phyloP scores from a whole-genome alignment of 202 grass and related monocot genomes.

The Elaeis oleifera region DNA sequence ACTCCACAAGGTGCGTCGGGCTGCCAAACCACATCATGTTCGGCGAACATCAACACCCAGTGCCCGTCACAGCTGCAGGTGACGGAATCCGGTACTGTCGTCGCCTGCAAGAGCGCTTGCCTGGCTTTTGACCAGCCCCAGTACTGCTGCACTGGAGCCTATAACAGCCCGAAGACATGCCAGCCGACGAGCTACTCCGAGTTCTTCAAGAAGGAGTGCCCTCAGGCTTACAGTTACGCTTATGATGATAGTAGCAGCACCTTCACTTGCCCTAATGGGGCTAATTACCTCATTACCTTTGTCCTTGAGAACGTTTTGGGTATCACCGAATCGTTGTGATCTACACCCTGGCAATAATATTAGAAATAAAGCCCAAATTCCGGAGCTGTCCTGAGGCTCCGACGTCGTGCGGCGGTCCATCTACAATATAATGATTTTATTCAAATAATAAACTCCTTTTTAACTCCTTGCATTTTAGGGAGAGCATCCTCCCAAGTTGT shows the following conservation, averaged over 20 bases:
- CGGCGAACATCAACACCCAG: conserved; percentile 40
- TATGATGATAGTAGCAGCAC: conserved; percentile 68
- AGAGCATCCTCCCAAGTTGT: no score
- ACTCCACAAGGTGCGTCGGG: not conserved
- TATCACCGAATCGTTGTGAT: no score
- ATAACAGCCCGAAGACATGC: conserved; percentile 41
- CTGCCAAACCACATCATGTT: conserved; percentile 21
- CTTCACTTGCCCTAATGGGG: conserved; percentile 50
- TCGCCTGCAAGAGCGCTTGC: conserved; percentile 82
- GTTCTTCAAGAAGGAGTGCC: conserved; percentile 66
- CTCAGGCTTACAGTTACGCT: conserved; percentile 75
- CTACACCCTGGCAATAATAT: no score
- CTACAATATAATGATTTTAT: no score
- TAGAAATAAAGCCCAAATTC: no score
- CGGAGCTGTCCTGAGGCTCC: no score
- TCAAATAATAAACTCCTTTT: no score
- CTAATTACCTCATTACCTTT: conserved; percentile 59
- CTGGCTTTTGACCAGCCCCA: conserved; percentile 38
- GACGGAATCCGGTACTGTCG: conserved; percentile 20
- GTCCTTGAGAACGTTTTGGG: conserved; percentile 15
- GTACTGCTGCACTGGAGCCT: conserved; percentile 78
- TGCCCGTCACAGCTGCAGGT: conserved; percentile 55
- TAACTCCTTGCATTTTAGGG: no score
- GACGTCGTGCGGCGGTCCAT: no score
- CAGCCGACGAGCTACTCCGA: conserved; percentile 55